Evolutionary conservation across 305 asterid species (phyloP), one percentile per base, ranked within the genome.

Genomic region (Euphrasia arctica): DNA sequence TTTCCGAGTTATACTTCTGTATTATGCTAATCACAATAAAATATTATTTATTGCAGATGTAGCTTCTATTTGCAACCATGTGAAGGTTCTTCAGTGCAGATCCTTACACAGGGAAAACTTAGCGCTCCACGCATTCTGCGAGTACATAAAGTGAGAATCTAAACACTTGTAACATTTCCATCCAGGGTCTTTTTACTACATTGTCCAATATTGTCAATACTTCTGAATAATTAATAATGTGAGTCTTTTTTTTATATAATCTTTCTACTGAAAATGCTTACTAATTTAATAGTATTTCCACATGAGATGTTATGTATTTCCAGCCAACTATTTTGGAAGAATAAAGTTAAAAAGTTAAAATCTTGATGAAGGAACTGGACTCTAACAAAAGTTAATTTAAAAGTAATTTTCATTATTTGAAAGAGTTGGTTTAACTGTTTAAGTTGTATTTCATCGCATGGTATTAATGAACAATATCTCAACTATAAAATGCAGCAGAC

Each of bases 61-160:
- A 82, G 95, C 83, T 84, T 86, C 75, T 84, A 76, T 78, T 77
- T 83, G 76, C 85, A 80, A 67, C 85, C 95, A 54, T 82, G 80
- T 75, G 91, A 87, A 68, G 89, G 91, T 70, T 80, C 95, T 60
- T 67, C 80, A 9, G 80, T 69, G 68, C 95, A 82, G 78, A 79
- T 80, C 72, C 83, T 75, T 65, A 80, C 91, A 48, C 91, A 84
- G 71, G 89, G 89, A 70, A 87, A 84, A 77, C 77, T 84, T 67
- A 87, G 95, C 69, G 95, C 95, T 4, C 95, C 95, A 58, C 89
- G 95, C 64, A 87, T 87, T 74, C 78, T 87, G 77, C 76, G 89
- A 75, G 73, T 84, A 75, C 91, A 87, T 63, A 87, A 87, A 75
- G 91, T 87, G 74, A 78, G 87, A 66, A 45, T 68, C 42, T 25